These are phyloP conservation scores for Hypoxylon perforatum DNA, from an alignment of 495 filamentous ascomycete species.

Conservation along the genomic window DNA sequence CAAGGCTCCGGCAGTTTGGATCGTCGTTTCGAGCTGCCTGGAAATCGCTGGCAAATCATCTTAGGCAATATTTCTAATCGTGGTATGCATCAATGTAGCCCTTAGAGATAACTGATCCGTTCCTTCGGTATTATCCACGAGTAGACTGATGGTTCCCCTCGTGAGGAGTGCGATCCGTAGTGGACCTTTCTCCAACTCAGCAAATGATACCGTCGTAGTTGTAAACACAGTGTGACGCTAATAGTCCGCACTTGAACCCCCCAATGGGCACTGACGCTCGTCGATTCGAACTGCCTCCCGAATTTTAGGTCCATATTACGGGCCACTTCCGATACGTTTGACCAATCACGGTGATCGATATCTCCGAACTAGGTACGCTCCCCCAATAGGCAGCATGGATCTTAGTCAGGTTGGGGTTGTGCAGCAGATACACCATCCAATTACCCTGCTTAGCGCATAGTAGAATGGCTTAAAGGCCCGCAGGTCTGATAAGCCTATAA, in stretches of 20 bases:
- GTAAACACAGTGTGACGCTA: conserved; percentile 20
- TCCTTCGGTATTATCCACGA: conserved; percentile 1
- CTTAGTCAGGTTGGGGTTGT: too few relatives aligned
- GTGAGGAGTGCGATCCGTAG: background rate
- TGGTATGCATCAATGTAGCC: background rate
- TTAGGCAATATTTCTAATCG: conserved; percentile 1
- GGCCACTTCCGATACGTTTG: conserved; percentile 14
- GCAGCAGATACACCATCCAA: too few relatives aligned
- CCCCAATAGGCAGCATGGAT: conserved; percentile 12
- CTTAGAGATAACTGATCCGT: conserved; percentile 13
- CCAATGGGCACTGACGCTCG: conserved; percentile 23
- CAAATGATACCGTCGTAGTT: conserved; percentile 1
- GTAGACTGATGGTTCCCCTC: background rate
- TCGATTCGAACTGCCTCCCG: conserved; percentile 39
- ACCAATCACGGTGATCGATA: conserved; percentile 20
- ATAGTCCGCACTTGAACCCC: conserved; percentile 13
- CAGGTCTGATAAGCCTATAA: too few relatives aligned
- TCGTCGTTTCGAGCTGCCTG: conserved; percentile 36
- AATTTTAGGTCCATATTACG: conserved; percentile 20
- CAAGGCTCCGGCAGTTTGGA: conserved; percentile 15
- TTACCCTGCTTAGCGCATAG: conserved; percentile 7
- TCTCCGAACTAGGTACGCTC: conserved; percentile 7
- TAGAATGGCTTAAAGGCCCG: background rate
- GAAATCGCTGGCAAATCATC: conserved; percentile 18
- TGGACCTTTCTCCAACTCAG: conserved; percentile 1